These are phyloP conservation scores for Phialemoniopsis sp. DNA, from an alignment of 2,329 filamentous ascomycete genomes.

Conservation along the genomic window DNA sequence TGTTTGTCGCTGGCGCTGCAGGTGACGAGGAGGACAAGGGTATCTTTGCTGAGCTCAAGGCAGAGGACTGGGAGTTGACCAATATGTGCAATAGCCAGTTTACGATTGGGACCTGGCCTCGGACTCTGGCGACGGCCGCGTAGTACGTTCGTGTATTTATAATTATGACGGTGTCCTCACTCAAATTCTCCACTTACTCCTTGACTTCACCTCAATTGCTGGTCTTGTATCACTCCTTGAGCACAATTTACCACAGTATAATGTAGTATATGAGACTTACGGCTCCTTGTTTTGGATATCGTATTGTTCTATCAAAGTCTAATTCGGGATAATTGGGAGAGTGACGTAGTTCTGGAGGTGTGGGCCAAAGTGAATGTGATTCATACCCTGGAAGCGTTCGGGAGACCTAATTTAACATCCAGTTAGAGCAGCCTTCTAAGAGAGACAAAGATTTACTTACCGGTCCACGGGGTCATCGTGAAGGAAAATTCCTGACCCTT, in stretches of 20 bases:
- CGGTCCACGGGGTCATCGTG: conserved; percentile 46
- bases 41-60: conserved; percentile 37
- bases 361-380: conserved; percentile 49
- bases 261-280: too few species aligned
- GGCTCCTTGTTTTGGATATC: too few species aligned
- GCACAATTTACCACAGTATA: too few species aligned
- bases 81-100: conserved; percentile 63
- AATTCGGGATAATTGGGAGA: conserved; percentile 44
- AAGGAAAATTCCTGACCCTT: conserved; percentile 53
- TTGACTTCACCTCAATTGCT: too few species aligned
- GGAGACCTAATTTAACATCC: conserved; percentile 7
- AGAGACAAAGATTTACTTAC: conserved; percentile 16
- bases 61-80: conserved; percentile 62
- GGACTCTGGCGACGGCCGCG: too few species aligned
- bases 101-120: conserved; percentile 38
- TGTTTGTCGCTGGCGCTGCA: conserved; percentile 57
- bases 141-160: background rate
- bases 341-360: conserved; percentile 45
- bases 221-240: too few species aligned
- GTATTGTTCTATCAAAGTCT: too few species aligned
- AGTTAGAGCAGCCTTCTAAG: background rate
- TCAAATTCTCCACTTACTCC: too few species aligned
- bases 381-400: conserved; percentile 45
- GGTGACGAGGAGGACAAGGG: conserved; percentile 42
- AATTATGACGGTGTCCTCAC: too few species aligned